phyloP scores from a whole-genome alignment of 495 filamentous ascomycete species.

The Xylaria telfairii region DNA sequence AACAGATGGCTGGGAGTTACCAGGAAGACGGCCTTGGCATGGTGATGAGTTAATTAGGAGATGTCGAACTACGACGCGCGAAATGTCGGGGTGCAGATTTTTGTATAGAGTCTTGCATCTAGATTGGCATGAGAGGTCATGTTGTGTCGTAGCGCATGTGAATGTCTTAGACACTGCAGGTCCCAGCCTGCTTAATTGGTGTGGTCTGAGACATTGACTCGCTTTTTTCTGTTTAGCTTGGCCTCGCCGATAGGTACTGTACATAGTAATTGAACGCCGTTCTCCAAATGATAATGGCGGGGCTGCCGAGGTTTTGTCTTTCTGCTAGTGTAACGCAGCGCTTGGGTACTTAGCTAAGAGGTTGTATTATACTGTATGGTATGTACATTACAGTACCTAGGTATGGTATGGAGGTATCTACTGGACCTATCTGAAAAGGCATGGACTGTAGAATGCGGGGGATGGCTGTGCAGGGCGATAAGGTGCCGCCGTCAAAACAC shows the following conservation, averaged over 20 bases:
- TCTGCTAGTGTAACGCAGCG: no score
- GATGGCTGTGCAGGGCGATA: neutral
- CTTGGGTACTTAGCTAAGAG: no score
- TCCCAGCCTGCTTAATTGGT: neutral
- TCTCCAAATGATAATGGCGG: neutral
- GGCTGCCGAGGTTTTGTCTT: neutral
- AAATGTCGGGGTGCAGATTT: neutral
- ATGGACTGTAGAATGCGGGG: constrained; percentile 9
- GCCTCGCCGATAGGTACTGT: neutral
- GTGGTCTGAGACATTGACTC: constrained; percentile 1
- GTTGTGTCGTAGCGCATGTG: constrained; percentile 7
- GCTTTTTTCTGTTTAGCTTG: neutral
- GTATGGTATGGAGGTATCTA: neutral
- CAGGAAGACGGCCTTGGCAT: neutral
- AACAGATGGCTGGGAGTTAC: neutral
- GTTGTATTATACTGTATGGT: no score
- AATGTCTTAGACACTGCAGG: constrained; percentile 16
- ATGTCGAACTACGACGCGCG: neutral
- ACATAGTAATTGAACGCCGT: neutral
- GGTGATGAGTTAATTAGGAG: neutral
- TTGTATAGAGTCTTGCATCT: neutral
- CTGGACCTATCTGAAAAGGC: neutral
- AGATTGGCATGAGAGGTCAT: no score
- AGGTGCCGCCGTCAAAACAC: neutral
- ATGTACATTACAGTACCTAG: no score